phyloP scores from a whole-genome alignment of 2,329 filamentous ascomycete genomes.

The Moelleriella libera region DNA sequence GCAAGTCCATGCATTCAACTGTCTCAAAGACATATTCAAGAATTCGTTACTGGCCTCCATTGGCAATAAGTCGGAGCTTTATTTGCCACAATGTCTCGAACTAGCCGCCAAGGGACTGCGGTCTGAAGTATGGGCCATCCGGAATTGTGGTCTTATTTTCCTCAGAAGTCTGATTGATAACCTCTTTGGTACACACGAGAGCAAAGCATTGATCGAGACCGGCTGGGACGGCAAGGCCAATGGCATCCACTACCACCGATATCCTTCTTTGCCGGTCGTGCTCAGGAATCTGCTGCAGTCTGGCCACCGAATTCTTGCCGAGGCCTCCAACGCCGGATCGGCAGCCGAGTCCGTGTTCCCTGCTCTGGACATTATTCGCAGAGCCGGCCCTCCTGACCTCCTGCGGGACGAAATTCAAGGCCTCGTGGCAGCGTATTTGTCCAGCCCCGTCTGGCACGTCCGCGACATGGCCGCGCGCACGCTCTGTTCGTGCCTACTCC shows the following conservation, averaged over 20 bases:
- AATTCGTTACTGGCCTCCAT: constrained; percentile 63
- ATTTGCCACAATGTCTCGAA: constrained; percentile 59
- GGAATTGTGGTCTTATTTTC: constrained; percentile 84
- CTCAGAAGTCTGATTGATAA: constrained; percentile 74
- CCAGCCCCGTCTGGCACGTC: constrained; percentile 64
- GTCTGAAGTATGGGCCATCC: constrained; percentile 81
- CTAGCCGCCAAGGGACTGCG: constrained; percentile 70
- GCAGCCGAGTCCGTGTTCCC: constrained; percentile 61
- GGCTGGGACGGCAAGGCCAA: constrained; percentile 51
- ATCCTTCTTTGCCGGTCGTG: constrained; percentile 48
- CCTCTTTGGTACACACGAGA: constrained; percentile 63
- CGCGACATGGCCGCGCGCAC: constrained; percentile 69
- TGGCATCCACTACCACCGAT: constrained; percentile 56
- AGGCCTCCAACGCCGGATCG: constrained; percentile 16
- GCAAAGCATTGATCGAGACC: constrained; percentile 44
- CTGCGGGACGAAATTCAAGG: constrained; percentile 39
- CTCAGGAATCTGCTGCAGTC: constrained; percentile 47
- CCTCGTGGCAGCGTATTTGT: constrained; percentile 48
- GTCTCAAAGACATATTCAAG: constrained; percentile 81
- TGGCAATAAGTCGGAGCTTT: constrained; percentile 55
- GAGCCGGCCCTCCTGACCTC: constrained; percentile 50
- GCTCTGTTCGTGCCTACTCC: constrained; percentile 46
- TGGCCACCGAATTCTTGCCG: constrained; percentile 29
- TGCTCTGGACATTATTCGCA: constrained; percentile 65
- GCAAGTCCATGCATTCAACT: constrained; percentile 92